Conservation (phyloP, 768 basidiomycete genomes). For the Tulasnella sp. region DNA sequence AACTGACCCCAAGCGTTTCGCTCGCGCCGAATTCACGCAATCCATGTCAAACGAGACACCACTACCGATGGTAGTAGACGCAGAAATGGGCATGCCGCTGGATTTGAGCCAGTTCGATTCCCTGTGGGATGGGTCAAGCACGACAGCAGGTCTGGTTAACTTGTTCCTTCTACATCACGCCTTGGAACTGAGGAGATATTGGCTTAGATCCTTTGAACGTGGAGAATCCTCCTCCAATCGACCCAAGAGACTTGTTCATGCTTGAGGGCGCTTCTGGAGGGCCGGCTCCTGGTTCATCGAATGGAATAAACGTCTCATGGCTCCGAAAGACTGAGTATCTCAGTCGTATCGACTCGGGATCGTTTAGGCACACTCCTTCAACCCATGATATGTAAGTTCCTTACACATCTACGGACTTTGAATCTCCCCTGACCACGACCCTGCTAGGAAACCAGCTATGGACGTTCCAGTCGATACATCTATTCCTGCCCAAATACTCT, state of each 20-base stretch:
- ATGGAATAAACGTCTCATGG: conserved; percentile 67
- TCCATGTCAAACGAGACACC: conserved; percentile 72
- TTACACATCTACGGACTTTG: not conserved
- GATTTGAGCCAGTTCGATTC: conserved; percentile 77
- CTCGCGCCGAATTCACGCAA: conserved; percentile 75
- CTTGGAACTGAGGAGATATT: not conserved
- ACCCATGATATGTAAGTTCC: conserved; percentile 29
- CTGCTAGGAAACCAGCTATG: conserved; percentile 40
- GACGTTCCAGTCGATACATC: conserved; percentile 59
- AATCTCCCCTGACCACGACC: conserved; percentile 29
- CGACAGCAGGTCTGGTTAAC: conserved; percentile 46
- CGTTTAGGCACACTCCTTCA: not conserved
- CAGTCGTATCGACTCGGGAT: conserved; percentile 46
- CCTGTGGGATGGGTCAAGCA: conserved; percentile 64
- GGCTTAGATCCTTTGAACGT: conserved; percentile 10
- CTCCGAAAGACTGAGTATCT: conserved; percentile 88
- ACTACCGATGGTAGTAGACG: conserved; percentile 93
- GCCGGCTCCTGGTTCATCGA: not conserved
- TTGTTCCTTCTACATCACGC: not conserved
- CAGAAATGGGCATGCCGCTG: conserved; percentile 93
- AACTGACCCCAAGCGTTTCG: conserved; percentile 84
- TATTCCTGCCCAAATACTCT: conserved; percentile 60
- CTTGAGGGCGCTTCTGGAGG: conserved; percentile 48
- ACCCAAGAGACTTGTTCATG: conserved; percentile 69
- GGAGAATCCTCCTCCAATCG: conserved; percentile 48